Conservation (phyloP, 176 grass and related monocot genomes). For the Rhynchospora breviuscula region DNA sequence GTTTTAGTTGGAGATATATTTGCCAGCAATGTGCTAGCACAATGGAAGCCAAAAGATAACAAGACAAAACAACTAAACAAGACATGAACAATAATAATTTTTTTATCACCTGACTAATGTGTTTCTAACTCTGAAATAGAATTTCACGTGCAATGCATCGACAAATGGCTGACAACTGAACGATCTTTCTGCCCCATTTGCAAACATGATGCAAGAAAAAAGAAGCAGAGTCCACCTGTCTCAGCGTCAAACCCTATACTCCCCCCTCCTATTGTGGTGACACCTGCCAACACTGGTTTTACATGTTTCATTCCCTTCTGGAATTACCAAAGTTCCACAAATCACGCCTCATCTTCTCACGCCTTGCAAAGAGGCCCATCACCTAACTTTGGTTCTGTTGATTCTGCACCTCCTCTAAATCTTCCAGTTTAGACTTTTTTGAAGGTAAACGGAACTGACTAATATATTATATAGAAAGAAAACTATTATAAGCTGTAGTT, state of each 20-base stretch:
- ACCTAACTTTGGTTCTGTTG: neutral
- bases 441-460: no score
- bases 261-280: neutral
- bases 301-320: constrained; percentile 8
- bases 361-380: neutral
- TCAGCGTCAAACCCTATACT: constrained; percentile 57
- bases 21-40: neutral
- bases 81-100: no score
- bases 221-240: constrained; percentile 28
- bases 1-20: neutral
- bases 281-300: neutral
- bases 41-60: no score
- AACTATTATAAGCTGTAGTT: no score
- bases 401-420: neutral
- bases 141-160: constrained; percentile 69
- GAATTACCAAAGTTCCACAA: neutral
- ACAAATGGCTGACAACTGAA: constrained; percentile 70
- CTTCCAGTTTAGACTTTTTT: neutral
- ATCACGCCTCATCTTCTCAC: neutral
- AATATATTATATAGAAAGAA: no score
- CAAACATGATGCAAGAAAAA: constrained; percentile 60
- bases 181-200: constrained; percentile 92
- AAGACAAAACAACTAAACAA: no score
- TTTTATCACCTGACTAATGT: no score
- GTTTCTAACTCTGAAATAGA: constrained; percentile 29